Percentiles rank a stretch among this genome's conserved stretches.
Evolutionary conservation across 176 grass and related monocot genomes (phyloP).

Genomic region (Lolium rigidum): DNA sequence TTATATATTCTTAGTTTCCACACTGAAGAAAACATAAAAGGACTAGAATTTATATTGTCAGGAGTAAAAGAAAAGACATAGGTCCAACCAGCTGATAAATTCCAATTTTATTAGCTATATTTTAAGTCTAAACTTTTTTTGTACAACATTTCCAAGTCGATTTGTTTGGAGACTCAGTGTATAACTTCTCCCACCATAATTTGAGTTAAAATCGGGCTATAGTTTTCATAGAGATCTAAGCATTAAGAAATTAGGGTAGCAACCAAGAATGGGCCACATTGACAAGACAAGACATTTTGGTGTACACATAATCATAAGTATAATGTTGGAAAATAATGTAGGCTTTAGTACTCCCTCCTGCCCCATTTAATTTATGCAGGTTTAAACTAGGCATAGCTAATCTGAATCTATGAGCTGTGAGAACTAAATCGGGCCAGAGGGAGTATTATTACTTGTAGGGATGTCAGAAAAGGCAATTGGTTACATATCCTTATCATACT

Average conservation of each 20-base stretch:
- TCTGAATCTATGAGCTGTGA: no score
- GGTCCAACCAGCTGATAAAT: background rate
- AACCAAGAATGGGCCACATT: background rate
- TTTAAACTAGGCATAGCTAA: no score
- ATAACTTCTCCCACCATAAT: background rate
- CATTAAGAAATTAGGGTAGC: background rate
- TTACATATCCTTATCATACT: conserved; percentile 11
- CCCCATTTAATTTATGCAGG: no score
- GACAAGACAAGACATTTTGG: conserved; percentile 3
- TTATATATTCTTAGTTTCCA: background rate
- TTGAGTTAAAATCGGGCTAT: background rate
- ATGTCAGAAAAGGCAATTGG: background rate
- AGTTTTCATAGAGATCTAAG: background rate
- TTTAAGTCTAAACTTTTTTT: background rate
- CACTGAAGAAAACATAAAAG: background rate
- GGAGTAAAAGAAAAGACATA: background rate
- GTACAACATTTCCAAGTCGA: background rate
- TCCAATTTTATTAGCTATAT: background rate
- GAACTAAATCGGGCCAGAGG: no score
- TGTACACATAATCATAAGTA: background rate
- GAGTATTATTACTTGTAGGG: conserved; percentile 1
- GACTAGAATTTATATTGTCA: background rate
- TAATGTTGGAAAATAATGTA: background rate
- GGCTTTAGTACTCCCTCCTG: background rate
- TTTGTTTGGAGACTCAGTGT: background rate